A percentile compares a stretch with the other conserved stretches of the same genome.
Conservation (phyloP, 2,329 filamentous ascomycete genomes). For the Fusarium lateritium region DNA sequence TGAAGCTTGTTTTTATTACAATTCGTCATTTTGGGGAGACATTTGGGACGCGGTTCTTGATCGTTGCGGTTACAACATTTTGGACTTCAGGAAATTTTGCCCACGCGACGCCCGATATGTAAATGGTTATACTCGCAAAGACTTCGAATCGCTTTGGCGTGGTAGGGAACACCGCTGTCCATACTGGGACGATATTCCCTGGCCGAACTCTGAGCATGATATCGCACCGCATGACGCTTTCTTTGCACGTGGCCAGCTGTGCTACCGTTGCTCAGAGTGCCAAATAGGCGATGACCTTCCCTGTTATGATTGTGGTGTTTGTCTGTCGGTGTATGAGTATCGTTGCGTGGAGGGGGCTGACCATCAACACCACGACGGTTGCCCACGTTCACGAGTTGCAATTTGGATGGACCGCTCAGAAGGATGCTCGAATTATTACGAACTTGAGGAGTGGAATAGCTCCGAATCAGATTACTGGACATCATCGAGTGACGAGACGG, state of each 20-base stretch:
- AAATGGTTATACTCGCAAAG: accelerated
- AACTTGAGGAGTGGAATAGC: accelerated
- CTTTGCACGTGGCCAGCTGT: background rate
- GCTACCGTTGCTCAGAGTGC: accelerated
- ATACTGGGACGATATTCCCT: constrained; percentile 5
- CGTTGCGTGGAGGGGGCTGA: accelerated
- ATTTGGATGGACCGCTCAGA: accelerated
- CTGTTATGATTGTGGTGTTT: background rate
- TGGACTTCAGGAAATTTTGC: accelerated
- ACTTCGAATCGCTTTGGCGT: constrained; percentile 4
- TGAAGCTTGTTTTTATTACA: background rate
- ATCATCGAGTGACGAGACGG: accelerated
- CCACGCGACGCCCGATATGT: background rate
- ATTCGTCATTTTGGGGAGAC: background rate
- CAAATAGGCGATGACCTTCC: too few relatives aligned
- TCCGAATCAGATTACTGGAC: accelerated
- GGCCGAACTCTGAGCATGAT: background rate
- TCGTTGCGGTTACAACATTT: background rate
- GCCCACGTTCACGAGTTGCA: background rate
- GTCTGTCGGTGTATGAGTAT: background rate
- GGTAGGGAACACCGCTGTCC: background rate
- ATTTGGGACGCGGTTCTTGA: background rate
- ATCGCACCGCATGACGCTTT: too few relatives aligned
- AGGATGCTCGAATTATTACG: accelerated
- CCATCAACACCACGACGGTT: accelerated